Base-by-base conservation (phyloP, 805 yeast species). In the Lachancea waltii region DNA sequence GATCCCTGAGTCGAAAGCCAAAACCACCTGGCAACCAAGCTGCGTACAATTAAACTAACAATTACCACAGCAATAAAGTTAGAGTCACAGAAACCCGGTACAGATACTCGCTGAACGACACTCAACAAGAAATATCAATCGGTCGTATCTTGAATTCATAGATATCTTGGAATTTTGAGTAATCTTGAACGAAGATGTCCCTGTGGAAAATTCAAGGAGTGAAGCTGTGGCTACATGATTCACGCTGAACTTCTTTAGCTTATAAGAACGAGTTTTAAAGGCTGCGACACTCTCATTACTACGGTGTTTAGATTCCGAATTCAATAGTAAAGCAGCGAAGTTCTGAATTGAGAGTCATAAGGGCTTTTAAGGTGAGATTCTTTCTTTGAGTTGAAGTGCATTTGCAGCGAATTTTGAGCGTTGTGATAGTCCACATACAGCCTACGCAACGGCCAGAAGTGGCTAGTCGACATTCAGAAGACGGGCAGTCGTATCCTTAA, bases 201-300 rank as follows among this genome's bases (percentile, higher is more conserved):
- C 26, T 13, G 26, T 23, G 33, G n/a, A 30, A 30, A 30, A 16
- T 30, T 30, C 18, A 30, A 30, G 33, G 33, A 30, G 33, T 30
- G 22, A 30, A 30, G 33, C 15, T 30, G 33, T 30, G 33, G 33
- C 33, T 30, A 30, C 21, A 11, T 23, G 13, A 11, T n/a, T n/a
- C n/a, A n/a, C n/a, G n/a, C n/a, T n/a, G n/a, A n/a, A n/a, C n/a
- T n/a, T n/a, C n/a, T n/a, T n/a, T n/a, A 7, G 13, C 10, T 23
- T 13, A 23, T 11, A 13, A 23, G 10, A 23, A 13, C 13, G 13
- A 23, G 26, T 11, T 23, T 23, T 23, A 23, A 23, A 23, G 13
- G 26, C 26, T 23, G 26, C 13, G 26, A 11, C 10, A 11, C 26
- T 11, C 13, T 23, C 13, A 7, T 11, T 23, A 5, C 13, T 23